Evolutionary conservation across 2,329 filamentous ascomycete species (phyloP).

Genomic region (Arthrinium phaeospermum): DNA sequence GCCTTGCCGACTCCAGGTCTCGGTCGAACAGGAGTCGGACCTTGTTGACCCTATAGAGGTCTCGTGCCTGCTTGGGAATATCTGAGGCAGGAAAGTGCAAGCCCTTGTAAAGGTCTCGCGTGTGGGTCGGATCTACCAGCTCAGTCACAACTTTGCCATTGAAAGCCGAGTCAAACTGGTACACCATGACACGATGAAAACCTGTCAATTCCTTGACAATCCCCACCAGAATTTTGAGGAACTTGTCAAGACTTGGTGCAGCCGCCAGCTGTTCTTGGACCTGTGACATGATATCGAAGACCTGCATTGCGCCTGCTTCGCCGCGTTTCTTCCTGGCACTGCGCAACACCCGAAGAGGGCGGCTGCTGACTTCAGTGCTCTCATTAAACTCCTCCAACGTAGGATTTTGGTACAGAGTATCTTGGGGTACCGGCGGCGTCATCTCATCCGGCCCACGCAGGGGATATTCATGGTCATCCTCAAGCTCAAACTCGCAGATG

Average conservation of each 20-base stretch:
- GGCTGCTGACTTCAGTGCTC: conserved; percentile 77
- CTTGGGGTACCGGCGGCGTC: conserved; percentile 69
- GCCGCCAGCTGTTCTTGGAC: conserved; percentile 85
- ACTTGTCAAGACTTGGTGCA: conserved; percentile 71
- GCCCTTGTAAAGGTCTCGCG: conserved; percentile 84
- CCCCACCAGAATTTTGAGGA: conserved; percentile 82
- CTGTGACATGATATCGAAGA: conserved; percentile 91
- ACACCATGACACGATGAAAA: conserved; percentile 92
- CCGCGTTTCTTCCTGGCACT: conserved; percentile 77
- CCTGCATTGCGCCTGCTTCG: conserved; percentile 84
- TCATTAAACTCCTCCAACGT: conserved; percentile 76
- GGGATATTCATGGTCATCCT: conserved; percentile 75
- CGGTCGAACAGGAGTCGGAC: conserved; percentile 87
- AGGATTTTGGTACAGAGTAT: conserved; percentile 75
- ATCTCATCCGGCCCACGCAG: conserved; percentile 66
- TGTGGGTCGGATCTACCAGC: conserved; percentile 78
- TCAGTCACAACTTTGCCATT: conserved; percentile 90
- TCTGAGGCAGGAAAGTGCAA: conserved; percentile 88
- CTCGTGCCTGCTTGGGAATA: conserved; percentile 83
- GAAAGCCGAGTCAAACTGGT: conserved; percentile 83
- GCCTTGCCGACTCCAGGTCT: conserved; percentile 76
- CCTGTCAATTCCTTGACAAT: conserved; percentile 89
- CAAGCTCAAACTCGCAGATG: conserved; percentile 87
- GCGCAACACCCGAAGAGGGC: conserved; percentile 76
- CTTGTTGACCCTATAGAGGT: conserved; percentile 90